phyloP scores from a whole-genome alignment of 352 stramenopile genomes.

The Phytophthora pistaciae region DNA sequence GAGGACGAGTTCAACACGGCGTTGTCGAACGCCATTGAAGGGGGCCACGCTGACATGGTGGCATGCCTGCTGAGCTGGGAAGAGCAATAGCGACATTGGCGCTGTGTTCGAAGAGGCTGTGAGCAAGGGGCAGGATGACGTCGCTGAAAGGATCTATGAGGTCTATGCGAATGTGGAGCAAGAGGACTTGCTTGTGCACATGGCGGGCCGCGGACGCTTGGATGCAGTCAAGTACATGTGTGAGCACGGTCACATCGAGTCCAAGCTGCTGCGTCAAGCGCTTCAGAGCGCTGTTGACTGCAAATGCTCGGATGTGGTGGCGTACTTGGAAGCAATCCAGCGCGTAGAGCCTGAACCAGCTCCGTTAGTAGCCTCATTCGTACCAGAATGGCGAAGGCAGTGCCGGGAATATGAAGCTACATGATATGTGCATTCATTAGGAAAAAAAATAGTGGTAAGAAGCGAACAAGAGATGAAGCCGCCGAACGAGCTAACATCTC shows the following conservation, averaged over 20 bases:
- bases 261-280: background rate
- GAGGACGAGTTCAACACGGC: background rate
- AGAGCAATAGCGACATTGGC: background rate
- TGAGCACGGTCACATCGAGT: background rate
- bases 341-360: too few relatives aligned
- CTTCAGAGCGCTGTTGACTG: background rate
- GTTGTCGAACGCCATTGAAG: conserved; percentile 1
- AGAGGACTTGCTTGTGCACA: background rate
- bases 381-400: too few relatives aligned
- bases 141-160: conserved; percentile 2
- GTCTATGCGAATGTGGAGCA: background rate
- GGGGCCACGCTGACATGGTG: background rate
- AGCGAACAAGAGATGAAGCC: too few relatives aligned
- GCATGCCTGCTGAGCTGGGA: background rate
- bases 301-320: too few relatives aligned
- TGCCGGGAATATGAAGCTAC: too few relatives aligned
- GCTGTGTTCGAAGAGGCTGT: conserved; percentile 2
- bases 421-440: too few relatives aligned
- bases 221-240: conserved; percentile 2
- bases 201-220: background rate
- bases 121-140: background rate
- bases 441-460: too few relatives aligned
- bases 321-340: too few relatives aligned
- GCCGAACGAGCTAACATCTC: too few relatives aligned
- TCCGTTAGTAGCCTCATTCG: too few relatives aligned